These are phyloP conservation scores for Porogramme epimiltina DNA, from an alignment of 1,284 basidiomycete genomes.

Conservation along the genomic window DNA sequence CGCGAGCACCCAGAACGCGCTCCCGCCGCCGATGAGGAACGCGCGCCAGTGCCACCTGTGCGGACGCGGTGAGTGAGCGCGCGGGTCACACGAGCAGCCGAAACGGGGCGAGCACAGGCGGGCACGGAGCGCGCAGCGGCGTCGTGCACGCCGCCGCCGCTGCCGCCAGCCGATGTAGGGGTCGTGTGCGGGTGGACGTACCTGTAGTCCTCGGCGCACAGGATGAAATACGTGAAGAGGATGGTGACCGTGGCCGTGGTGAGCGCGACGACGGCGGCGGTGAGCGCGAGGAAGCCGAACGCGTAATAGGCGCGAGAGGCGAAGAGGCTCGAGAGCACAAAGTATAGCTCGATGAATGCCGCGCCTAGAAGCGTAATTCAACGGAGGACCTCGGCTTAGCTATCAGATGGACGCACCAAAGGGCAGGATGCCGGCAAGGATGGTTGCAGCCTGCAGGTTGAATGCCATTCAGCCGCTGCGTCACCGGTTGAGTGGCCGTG, in stretches of 20 bases:
- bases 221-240: constrained; percentile 89
- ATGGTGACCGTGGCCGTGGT: constrained; percentile 92
- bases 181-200: constrained; percentile 41
- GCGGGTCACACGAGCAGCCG: background rate
- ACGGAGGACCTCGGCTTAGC: background rate
- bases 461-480: background rate
- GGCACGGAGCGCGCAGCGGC: too few relatives aligned
- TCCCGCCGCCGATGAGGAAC: constrained; percentile 93
- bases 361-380: constrained; percentile 56
- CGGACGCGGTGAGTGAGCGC: constrained; percentile 26
- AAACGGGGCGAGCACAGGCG: too few relatives aligned
- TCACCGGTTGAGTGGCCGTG: background rate
- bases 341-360: constrained; percentile 95
- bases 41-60: constrained; percentile 92
- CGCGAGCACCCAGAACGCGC: constrained; percentile 88
- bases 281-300: constrained; percentile 93
- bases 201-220: constrained; percentile 97
- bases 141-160: too few relatives aligned
- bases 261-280: constrained; percentile 81
- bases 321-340: constrained; percentile 91
- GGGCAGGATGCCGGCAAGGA: constrained; percentile 90
- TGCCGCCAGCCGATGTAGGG: background rate
- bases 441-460: constrained; percentile 58
- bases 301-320: constrained; percentile 95
- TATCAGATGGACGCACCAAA: constrained; percentile 61